These are phyloP conservation scores for Zoysia matrella DNA, from an alignment of 202 grass and related monocot species.

Conservation along the genomic window DNA sequence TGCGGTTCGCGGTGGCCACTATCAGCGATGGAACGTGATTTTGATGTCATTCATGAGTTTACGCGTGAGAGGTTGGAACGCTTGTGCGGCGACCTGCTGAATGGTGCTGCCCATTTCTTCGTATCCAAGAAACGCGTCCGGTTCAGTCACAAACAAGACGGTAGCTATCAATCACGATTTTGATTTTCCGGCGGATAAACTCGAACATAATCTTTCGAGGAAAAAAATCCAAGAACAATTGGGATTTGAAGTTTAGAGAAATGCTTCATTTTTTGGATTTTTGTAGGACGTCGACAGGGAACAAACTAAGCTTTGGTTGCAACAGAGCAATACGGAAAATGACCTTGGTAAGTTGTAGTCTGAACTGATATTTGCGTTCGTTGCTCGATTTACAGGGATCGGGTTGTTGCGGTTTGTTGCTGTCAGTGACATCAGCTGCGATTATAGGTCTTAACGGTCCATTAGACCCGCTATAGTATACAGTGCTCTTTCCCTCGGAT, in stretches of 20 bases:
- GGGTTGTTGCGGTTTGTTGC: not conserved
- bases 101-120: conserved; percentile 4
- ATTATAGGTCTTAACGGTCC: conserved; percentile 1
- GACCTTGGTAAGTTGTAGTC: not conserved
- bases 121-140: conserved; percentile 43
- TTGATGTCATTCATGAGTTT: conserved; percentile 4
- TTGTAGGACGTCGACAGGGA: not conserved
- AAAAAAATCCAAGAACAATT: not conserved
- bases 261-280: not conserved
- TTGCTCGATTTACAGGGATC: not conserved
- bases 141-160: not conserved
- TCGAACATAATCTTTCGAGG: not conserved
- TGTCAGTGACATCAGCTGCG: not conserved
- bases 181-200: not conserved
- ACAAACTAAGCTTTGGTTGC: not conserved
- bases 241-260: not conserved
- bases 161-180: not conserved
- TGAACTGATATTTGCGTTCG: not conserved
- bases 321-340: not conserved
- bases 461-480: not conserved
- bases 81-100: not conserved
- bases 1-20: not conserved
- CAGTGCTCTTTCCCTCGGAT: not conserved
- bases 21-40: conserved; percentile 6
- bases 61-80: conserved; percentile 21